Percentiles rank a stretch among this genome's conserved stretches.
Conservation (phyloP, 2,329 filamentous ascomycete species). For the Colletotrichum incanum region DNA sequence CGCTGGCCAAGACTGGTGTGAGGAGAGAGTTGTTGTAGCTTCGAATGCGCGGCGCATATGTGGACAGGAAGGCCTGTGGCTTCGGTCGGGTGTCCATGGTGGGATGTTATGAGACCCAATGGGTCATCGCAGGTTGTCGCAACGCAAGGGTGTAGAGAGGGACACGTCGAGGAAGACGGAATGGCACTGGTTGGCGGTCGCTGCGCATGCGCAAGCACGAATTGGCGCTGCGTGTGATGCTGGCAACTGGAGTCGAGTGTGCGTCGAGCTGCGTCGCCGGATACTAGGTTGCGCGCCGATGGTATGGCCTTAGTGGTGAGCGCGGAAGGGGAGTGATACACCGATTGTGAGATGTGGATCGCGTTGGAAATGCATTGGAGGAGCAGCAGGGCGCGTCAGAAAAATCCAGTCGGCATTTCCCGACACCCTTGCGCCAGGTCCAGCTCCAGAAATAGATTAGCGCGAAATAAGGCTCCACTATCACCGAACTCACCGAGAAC, state of each 20-base stretch:
- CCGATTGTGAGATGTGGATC: slow-evolving; percentile 40
- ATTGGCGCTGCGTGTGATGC: not conserved
- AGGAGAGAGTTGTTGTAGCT: slow-evolving; percentile 93
- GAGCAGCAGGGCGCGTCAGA: slow-evolving; percentile 41
- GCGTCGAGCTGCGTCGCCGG: not conserved
- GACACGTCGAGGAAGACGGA: slow-evolving; percentile 23
- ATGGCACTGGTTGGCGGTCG: not conserved
- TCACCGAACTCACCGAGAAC: not conserved
- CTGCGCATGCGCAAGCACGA: slow-evolving; percentile 18
- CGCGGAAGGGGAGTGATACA: slow-evolving; percentile 25
- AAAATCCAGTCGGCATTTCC: slow-evolving; percentile 42
- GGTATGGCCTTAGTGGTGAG: slow-evolving; percentile 18
- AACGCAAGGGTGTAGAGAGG: slow-evolving; percentile 21
- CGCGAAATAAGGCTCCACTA: not conserved
- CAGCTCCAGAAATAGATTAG: slow-evolving; percentile 28
- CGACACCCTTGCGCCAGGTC: slow-evolving; percentile 18
- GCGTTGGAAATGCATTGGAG: slow-evolving; percentile 41
- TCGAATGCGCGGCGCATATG: slow-evolving; percentile 91
- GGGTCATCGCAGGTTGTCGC: slow-evolving; percentile 41
- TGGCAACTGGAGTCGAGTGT: not conserved
- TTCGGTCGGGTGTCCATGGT: slow-evolving; percentile 65
- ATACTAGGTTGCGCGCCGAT: slow-evolving; percentile 22
- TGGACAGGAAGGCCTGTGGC: slow-evolving; percentile 91
- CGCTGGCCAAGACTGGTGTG: slow-evolving; percentile 83
- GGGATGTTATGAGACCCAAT: slow-evolving; percentile 38